phyloP scores from a whole-genome alignment of 495 filamentous ascomycete species.

The Talaromyces ruber region DNA sequence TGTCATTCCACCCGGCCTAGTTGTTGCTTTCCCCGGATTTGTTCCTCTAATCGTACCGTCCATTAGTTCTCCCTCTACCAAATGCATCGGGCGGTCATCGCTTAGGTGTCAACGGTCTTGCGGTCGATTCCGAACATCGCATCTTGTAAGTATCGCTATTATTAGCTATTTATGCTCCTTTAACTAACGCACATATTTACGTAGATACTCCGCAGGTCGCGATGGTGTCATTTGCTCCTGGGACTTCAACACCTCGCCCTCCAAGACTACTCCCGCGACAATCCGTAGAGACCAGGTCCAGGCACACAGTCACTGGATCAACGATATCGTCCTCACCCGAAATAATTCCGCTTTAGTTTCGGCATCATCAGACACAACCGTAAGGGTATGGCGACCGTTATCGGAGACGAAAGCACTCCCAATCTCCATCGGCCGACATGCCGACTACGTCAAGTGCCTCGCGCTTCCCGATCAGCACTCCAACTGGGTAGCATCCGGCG shows the following conservation, averaged over 20 bases:
- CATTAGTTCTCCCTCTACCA: slow-evolving; percentile 81
- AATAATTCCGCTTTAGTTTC: slow-evolving; percentile 81
- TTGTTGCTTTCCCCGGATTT: neutral
- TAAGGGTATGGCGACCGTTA: slow-evolving; percentile 90
- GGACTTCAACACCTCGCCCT: slow-evolving; percentile 58
- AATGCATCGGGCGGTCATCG: slow-evolving; percentile 87
- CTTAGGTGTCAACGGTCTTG: slow-evolving; percentile 87
- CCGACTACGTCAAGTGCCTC: slow-evolving; percentile 92
- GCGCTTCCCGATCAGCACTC: slow-evolving; percentile 64
- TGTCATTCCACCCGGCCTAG: slow-evolving; percentile 4
- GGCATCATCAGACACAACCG: slow-evolving; percentile 89
- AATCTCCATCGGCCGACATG: slow-evolving; percentile 82
- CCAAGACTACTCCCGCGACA: slow-evolving; percentile 36
- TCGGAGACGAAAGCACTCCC: slow-evolving; percentile 58
- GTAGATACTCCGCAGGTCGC: slow-evolving; percentile 88
- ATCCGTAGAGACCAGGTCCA: slow-evolving; percentile 87
- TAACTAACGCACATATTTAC: neutral
- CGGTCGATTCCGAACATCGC: slow-evolving; percentile 72
- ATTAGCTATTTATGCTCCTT: neutral
- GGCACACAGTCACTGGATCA: slow-evolving; percentile 98
- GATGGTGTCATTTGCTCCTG: slow-evolving; percentile 96
- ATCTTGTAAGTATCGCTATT: slow-evolving; percentile 60
- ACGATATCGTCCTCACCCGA: slow-evolving; percentile 83
- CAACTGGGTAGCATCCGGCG: slow-evolving; percentile 94
- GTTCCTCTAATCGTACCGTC: slow-evolving; percentile 1